Evolutionary conservation across 768 basidiomycete species (phyloP).

Genomic region (Pisolithus albus): DNA sequence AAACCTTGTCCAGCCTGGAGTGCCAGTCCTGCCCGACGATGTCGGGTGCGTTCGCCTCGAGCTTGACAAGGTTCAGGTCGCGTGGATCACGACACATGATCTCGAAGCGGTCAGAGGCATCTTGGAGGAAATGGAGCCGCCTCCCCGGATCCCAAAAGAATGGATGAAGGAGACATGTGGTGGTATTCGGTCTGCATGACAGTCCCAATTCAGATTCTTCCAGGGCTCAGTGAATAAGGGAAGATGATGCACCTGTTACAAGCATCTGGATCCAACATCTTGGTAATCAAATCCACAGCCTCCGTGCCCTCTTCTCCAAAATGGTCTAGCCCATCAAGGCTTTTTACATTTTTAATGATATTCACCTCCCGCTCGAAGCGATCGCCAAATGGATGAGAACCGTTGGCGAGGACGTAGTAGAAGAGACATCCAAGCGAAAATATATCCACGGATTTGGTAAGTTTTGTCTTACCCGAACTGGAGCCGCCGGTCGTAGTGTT

Average conservation of each 20-base stretch:
- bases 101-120: conserved; percentile 95
- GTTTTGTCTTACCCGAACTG: conserved; percentile 44
- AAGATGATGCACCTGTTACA: conserved; percentile 53
- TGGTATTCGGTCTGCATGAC: conserved; percentile 71
- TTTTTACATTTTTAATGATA: conserved; percentile 78
- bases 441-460: conserved; percentile 95
- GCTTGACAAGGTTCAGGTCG: conserved; percentile 61
- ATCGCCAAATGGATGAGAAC: conserved; percentile 91
- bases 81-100: conserved; percentile 93
- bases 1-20: conserved; percentile 73
- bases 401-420: conserved; percentile 86
- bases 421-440: conserved; percentile 95
- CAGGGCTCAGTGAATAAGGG: conserved; percentile 3
- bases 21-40: conserved; percentile 94
- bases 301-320: conserved; percentile 95
- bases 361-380: conserved; percentile 91
- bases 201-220: neutral
- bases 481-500: conserved; percentile 38
- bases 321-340: conserved; percentile 60
- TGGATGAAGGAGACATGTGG: conserved; percentile 82
- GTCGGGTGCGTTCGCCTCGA: conserved; percentile 62
- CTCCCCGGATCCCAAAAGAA: conserved; percentile 93
- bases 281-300: conserved; percentile 69
- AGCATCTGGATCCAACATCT: conserved; percentile 77
- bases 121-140: conserved; percentile 89